A percentile compares a stretch with the other conserved stretches of the same genome.
phyloP scores from a whole-genome alignment of 805 yeast genomes.

The Starmera quercuum region DNA sequence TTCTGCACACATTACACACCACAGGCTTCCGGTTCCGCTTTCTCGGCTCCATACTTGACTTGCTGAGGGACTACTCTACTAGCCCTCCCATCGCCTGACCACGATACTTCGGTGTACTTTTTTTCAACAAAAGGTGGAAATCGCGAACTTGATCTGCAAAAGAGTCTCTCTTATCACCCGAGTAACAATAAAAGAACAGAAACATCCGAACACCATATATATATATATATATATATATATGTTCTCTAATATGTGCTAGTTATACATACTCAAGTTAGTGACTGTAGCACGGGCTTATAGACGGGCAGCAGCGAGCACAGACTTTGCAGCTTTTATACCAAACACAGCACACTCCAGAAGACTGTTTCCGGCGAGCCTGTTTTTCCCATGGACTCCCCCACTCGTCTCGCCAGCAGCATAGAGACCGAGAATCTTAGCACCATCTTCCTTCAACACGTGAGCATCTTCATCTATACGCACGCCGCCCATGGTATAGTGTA shows the following conservation, averaged over 20 bases:
- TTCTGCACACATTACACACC: conserved; percentile 22
- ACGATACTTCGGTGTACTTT: too few relatives aligned
- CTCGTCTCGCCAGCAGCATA: conserved; percentile 63
- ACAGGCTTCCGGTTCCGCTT: conserved; percentile 18
- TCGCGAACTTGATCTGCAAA: too few relatives aligned
- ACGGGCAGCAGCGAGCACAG: too few relatives aligned
- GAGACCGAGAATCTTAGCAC: conserved; percentile 30
- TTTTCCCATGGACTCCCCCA: conserved; percentile 63
- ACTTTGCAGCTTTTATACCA: not conserved
- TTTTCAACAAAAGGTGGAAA: too few relatives aligned
- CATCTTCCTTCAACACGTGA: conserved; percentile 30
- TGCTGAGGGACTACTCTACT: too few relatives aligned
- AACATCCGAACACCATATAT: too few relatives aligned
- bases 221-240: too few relatives aligned
- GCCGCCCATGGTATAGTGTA: conserved; percentile 67
- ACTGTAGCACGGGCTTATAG: not conserved
- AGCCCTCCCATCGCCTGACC: too few relatives aligned
- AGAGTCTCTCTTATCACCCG: too few relatives aligned
- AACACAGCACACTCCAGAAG: conserved; percentile 37
- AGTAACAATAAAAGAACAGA: too few relatives aligned
- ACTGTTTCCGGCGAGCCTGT: conserved; percentile 53
- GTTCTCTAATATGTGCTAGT: too few relatives aligned
- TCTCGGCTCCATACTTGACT: conserved; percentile 3
- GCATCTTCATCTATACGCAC: conserved; percentile 43
- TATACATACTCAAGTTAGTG: too few relatives aligned